Conservation (phyloP, 345 rosid species). For the Excoecaria agallocha region DNA sequence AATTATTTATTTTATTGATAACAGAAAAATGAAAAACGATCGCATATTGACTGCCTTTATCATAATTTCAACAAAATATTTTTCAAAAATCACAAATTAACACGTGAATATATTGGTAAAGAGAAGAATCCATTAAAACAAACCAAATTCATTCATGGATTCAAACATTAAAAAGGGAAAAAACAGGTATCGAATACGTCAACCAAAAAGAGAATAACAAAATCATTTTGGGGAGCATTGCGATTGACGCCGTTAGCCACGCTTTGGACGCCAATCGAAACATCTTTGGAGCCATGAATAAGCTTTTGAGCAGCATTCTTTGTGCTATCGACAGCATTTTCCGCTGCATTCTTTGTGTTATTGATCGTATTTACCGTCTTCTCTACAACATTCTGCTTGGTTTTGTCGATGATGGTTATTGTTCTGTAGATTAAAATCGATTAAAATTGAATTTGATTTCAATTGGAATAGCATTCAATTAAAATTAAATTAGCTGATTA, state of each 20-base stretch:
- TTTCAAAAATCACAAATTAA: too few species aligned
- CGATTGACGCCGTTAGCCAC: background rate
- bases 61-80: too few species aligned
- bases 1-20: too few species aligned
- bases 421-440: conserved; percentile 4
- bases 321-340: conserved; percentile 9
- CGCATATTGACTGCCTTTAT: too few species aligned
- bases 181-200: background rate
- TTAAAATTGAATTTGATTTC: too few species aligned
- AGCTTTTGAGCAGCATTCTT: conserved; percentile 3
- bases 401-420: background rate
- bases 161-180: background rate
- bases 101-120: too few species aligned
- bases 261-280: background rate
- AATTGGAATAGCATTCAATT: too few species aligned
- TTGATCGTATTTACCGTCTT: background rate
- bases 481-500: too few species aligned
- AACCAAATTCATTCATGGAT: too few species aligned
- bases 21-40: too few species aligned
- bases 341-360: background rate
- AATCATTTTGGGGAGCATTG: background rate
- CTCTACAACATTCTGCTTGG: background rate
- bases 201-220: background rate
- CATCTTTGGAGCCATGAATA: background rate
- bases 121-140: too few species aligned